A percentile compares a stretch with the other conserved stretches of the same genome.
phyloP scores from a whole-genome alignment of 352 stramenopile genomes.

The Globisporangium parvum region DNA sequence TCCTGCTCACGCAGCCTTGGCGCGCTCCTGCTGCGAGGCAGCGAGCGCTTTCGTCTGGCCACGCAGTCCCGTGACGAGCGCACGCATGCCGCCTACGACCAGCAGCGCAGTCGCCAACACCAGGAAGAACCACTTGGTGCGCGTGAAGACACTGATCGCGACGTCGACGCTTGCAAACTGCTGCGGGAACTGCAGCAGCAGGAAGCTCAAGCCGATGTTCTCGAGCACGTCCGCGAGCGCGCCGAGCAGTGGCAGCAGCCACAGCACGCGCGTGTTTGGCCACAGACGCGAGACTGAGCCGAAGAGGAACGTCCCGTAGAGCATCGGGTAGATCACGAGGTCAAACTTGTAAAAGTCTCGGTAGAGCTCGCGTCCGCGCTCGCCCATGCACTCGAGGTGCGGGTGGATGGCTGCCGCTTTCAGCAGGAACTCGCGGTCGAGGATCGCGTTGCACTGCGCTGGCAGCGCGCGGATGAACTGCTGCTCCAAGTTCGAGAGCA shows the following conservation, averaged over 20 bases:
- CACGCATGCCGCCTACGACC: constrained; percentile 7
- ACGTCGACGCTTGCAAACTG: constrained; percentile 20
- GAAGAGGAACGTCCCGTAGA: constrained; percentile 28
- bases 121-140: constrained; percentile 31
- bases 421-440: constrained; percentile 34
- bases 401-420: constrained; percentile 18
- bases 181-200: constrained; percentile 32
- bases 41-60: too few relatives aligned
- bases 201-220: constrained; percentile 34
- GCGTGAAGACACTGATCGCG: constrained; percentile 24
- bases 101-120: constrained; percentile 18
- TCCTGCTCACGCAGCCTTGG: too few relatives aligned
- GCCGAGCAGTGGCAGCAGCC: constrained; percentile 21
- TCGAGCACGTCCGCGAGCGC: constrained; percentile 32
- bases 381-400: constrained; percentile 33
- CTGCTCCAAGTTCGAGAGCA: constrained; percentile 24
- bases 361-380: constrained; percentile 26
- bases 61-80: too few relatives aligned
- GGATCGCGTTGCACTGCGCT: constrained; percentile 24
- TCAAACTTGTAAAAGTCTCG: constrained; percentile 41
- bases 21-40: too few relatives aligned
- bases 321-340: constrained; percentile 39
- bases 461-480: constrained; percentile 28
- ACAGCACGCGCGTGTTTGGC: constrained; percentile 15
- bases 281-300: constrained; percentile 26